phyloP scores from a whole-genome alignment of 2,329 filamentous ascomycete genomes.

The Thielaviopsis ethacetica region DNA sequence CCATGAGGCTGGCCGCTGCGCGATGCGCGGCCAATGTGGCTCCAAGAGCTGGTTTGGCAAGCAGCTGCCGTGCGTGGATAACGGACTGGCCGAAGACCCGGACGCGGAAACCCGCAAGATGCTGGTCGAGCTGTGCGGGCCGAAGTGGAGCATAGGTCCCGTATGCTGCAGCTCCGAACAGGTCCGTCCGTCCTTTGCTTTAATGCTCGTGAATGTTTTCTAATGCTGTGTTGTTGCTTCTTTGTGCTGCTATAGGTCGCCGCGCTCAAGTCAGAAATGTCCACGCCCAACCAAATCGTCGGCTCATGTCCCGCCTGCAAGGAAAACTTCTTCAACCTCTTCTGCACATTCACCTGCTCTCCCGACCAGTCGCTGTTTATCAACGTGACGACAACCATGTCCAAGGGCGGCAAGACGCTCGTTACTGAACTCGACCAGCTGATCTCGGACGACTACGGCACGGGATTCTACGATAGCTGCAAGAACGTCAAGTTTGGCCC shows the following conservation, averaged over 20 bases:
- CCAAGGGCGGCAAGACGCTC: constrained; percentile 37
- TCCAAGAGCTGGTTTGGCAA: constrained; percentile 81
- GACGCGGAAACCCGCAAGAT: constrained; percentile 55
- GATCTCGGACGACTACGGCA: constrained; percentile 67
- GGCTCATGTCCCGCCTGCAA: constrained; percentile 92
- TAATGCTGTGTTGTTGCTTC: constrained; percentile 2
- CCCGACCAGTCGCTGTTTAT: constrained; percentile 91
- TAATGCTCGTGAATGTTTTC: background rate
- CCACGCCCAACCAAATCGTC: constrained; percentile 76
- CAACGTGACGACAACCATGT: constrained; percentile 65
- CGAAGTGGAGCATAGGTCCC: constrained; percentile 67
- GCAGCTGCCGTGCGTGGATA: constrained; percentile 83
- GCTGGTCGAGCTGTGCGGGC: constrained; percentile 71
- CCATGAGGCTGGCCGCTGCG: constrained; percentile 78
- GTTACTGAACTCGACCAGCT: constrained; percentile 86
- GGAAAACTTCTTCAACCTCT: constrained; percentile 95
- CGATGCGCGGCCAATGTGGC: constrained; percentile 81
- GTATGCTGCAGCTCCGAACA: constrained; percentile 77
- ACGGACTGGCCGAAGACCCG: constrained; percentile 62
- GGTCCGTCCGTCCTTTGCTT: constrained; percentile 26
- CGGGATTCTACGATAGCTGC: constrained; percentile 88
- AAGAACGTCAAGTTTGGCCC: constrained; percentile 98
- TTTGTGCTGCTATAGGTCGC: constrained; percentile 39
- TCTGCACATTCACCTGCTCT: constrained; percentile 96
- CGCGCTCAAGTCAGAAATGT: constrained; percentile 66